Evolutionary conservation across 352 stramenopile species (phyloP), one percentile per base, ranked within the genome.

Genomic region (Phytophthora tubulina): DNA sequence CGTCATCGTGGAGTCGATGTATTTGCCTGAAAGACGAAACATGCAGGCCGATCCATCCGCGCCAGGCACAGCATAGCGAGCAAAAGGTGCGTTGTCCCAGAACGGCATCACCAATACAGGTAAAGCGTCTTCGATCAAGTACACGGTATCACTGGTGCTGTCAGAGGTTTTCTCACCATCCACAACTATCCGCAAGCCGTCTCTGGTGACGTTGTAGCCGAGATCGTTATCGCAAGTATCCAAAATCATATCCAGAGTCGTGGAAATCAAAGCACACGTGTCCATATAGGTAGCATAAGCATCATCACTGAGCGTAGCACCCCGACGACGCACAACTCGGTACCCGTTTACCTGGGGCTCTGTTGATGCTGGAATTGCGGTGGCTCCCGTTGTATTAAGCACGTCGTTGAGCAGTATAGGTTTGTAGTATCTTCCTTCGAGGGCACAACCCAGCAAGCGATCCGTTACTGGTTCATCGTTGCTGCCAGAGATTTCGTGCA

Each of bases 391-490:
- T 3, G 59, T 54, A 13, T 46, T 57, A 21, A 88, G 70, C 41
- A 76, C 62, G 21, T 80, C 63, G 32, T 72, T 76, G 6, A 89
- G 67, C 21, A 81, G 60, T 7, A 72, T 38, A 17, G 81, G 70
- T 41, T 78, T 70, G 58, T 85, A 84, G 30, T 78, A 67, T 0
- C 72, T 60, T 5, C 80, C 81, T 17, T 79, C 48, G 7, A 76
- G 67, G 3, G 77, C 68, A 53, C 84, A 90, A n/a, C 73, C 80
- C 13, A 92, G n/a, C 6, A 78, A 2, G 3, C 84, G 81, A 52
- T 90, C 84, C 0, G 78, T 79, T 44, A 78, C 84, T 7, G 75
- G 78, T 36, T 83, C 81, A 51, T 90, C 84, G 55, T 89, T 89
- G n/a, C 17, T 51, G 46, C 78, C 76, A 9, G 45, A 59, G 44